Conservation (phyloP, 1,284 basidiomycete genomes). For the Microbotryum violaceum region DNA sequence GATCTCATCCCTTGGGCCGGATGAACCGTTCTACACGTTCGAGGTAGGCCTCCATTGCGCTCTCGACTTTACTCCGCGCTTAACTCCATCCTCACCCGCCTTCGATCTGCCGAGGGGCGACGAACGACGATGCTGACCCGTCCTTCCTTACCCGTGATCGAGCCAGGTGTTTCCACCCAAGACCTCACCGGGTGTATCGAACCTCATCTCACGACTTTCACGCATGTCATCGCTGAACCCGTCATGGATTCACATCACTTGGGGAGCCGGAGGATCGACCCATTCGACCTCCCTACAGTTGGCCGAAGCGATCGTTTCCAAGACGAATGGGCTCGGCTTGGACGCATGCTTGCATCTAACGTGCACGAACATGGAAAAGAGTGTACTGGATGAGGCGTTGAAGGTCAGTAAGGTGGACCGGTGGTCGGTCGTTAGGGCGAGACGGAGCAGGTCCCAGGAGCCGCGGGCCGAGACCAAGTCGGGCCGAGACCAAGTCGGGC, state of each 20-base stretch:
- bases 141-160: neutral
- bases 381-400: slow-evolving; percentile 30
- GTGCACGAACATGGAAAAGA: slow-evolving; percentile 33
- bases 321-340: slow-evolving; percentile 26
- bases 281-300: slow-evolving; percentile 81
- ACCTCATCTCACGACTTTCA: slow-evolving; percentile 91
- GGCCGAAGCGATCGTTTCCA: slow-evolving; percentile 28
- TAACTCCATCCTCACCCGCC: neutral
- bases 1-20: slow-evolving; percentile 15
- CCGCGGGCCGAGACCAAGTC: no score
- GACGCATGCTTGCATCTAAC: slow-evolving; percentile 32
- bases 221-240: slow-evolving; percentile 58
- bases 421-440: neutral
- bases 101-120: neutral
- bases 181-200: slow-evolving; percentile 69
- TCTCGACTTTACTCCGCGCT: neutral
- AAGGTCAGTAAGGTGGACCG: slow-evolving; percentile 13
- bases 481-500: no score
- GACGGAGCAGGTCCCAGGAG: no score
- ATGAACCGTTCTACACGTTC: slow-evolving; percentile 34
- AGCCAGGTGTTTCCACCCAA: slow-evolving; percentile 34
- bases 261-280: slow-evolving; percentile 55
- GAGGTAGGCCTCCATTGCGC: slow-evolving; percentile 18
- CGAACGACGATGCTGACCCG: neutral
- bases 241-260: slow-evolving; percentile 30